Base-by-base conservation (phyloP, 2,329 filamentous ascomycete genomes). In the Penicillium janthinellum region DNA sequence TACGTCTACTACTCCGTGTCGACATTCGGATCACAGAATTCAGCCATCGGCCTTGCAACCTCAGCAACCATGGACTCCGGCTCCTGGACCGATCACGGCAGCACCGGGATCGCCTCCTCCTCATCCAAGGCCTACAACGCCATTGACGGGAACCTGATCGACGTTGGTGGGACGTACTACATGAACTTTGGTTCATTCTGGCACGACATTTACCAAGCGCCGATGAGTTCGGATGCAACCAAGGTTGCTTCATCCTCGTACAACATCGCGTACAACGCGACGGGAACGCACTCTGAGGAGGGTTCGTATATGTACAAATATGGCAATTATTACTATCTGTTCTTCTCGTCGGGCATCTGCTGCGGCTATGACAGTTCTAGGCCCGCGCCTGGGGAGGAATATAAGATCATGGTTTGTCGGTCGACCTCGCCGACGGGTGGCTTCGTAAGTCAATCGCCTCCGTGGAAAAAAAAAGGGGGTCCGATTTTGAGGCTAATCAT, bases 101-200 rank as follows among this genome's bases (percentile, higher is more conserved):
- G 64, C 2, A 71, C 68, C 1, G 74, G 73, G 8, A 58, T 77
- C 42, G 73, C 17, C 79, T 83, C 52, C 59, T 71, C 20, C 53
- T 73, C 14, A 65, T 60, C 73, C 22, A 81, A 79, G 58, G 56
- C 72, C 4, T 87, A 86, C 74, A 87, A 87, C 66, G 83, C 84
- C 45, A 87, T 91, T 67, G 89, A 88, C 67, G 73, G 78, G 2
- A 85, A 84, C 62, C 70, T 87, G 2, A 72, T 86, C 60, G 68
- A 77, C 11, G 77, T 73, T 2, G 75, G 74, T 38, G 65, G 64
- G 8, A 71, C 59, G 2, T 82, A 82, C 64, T 80, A 81, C 58
- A 74, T 88, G 70, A 85, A 80, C 60, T 91, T 90, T 63, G 88
- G 88, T 25, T 88, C 85, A 12, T 91, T 89, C 80, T 91, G 87